These are phyloP conservation scores for Cladosporium oxysporum DNA, from an alignment of 2,329 filamentous ascomycete species.

Conservation along the genomic window DNA sequence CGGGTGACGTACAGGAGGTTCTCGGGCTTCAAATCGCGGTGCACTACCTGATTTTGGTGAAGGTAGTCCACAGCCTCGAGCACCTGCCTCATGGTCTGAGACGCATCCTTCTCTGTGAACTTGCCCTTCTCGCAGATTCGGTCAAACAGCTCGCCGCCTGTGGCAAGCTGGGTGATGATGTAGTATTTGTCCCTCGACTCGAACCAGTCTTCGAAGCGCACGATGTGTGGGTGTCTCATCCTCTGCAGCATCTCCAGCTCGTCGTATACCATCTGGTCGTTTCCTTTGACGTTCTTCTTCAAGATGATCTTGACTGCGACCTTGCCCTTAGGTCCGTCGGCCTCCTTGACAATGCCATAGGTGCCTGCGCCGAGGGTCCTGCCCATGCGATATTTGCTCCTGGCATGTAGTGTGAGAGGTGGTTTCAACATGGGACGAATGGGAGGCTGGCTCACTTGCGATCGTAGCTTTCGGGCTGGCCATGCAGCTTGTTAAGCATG, in stretches of 20 bases:
- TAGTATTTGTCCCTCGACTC: constrained; percentile 99
- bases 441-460: constrained; percentile 65
- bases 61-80: constrained; percentile 92
- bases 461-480: constrained; percentile 97
- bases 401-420: constrained; percentile 48
- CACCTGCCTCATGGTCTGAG: constrained; percentile 92
- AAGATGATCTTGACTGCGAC: constrained; percentile 98
- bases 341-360: constrained; percentile 97
- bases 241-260: constrained; percentile 91
- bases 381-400: constrained; percentile 83
- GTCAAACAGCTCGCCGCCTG: constrained; percentile 94
- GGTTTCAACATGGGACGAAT: constrained; percentile 41
- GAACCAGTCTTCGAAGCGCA: constrained; percentile 98
- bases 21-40: constrained; percentile 96
- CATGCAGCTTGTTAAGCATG: constrained; percentile 94
- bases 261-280: constrained; percentile 98
- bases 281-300: constrained; percentile 98
- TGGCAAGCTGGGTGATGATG: constrained; percentile 95
- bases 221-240: constrained; percentile 91
- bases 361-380: constrained; percentile 93
- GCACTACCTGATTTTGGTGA: constrained; percentile 91
- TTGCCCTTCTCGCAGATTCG: constrained; percentile 97
- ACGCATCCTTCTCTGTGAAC: constrained; percentile 97
- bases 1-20: constrained; percentile 91
- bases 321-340: constrained; percentile 79